A percentile compares a stretch with the other conserved stretches of the same genome.
phyloP scores from a whole-genome alignment of 352 stramenopile species.

The Pythium brachiatum region DNA sequence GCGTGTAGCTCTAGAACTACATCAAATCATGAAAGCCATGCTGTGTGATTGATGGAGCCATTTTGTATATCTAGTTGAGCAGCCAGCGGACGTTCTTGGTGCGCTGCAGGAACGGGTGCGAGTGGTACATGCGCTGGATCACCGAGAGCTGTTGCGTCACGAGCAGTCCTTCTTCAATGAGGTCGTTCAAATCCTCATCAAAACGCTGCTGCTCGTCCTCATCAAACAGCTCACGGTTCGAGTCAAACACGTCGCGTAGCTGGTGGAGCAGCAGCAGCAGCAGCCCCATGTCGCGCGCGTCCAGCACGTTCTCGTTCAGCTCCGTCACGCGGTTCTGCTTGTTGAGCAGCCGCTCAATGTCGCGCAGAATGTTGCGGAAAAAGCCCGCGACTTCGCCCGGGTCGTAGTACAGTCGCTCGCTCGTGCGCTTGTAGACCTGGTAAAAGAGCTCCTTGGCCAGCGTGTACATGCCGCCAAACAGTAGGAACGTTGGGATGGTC shows the following conservation, averaged over 20 bases:
- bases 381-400: conserved; percentile 69
- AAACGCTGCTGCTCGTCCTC: conserved; percentile 82
- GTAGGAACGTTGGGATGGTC: conserved; percentile 81
- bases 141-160: conserved; percentile 81
- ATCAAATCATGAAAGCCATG: too few relatives aligned
- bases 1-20: too few relatives aligned
- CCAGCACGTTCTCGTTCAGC: conserved; percentile 39
- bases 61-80: too few relatives aligned
- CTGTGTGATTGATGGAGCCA: too few relatives aligned
- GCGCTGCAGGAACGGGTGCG: conserved; percentile 73
- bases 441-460: conserved; percentile 51
- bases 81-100: conserved; percentile 57
- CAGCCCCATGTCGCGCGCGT: conserved; percentile 64
- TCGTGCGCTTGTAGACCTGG: conserved; percentile 78
- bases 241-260: conserved; percentile 73
- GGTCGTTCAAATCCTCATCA: conserved; percentile 77
- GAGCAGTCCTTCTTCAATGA: conserved; percentile 70
- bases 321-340: conserved; percentile 58
- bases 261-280: conserved; percentile 76
- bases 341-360: conserved; percentile 84
- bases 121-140: conserved; percentile 88
- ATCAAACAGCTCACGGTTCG: conserved; percentile 63
- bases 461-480: conserved; percentile 72
- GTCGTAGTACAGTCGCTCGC: conserved; percentile 77
- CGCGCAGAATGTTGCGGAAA: conserved; percentile 74